Conservation (phyloP, 139 green algal genomes). For the Ettlia oleoabundans region DNA sequence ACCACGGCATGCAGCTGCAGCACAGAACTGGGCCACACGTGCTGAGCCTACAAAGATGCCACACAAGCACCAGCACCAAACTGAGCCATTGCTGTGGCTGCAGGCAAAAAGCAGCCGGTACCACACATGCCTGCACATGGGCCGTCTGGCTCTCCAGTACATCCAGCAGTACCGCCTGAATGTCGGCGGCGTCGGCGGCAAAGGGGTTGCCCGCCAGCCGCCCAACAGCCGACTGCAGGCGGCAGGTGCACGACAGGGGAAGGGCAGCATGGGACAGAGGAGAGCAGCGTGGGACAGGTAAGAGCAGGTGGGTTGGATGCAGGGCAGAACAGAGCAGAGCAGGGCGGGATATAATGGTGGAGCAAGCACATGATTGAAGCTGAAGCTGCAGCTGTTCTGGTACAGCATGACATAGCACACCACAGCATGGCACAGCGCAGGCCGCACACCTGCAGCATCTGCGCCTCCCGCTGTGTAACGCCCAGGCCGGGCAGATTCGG, state of each 20-base stretch:
- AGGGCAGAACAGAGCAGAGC: background rate
- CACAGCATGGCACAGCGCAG: background rate
- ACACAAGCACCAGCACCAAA: background rate
- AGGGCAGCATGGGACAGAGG: too few relatives aligned
- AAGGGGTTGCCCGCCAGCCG: slow-evolving; percentile 19
- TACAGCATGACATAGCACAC: background rate
- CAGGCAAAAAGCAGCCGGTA: too few relatives aligned
- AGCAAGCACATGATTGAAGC: too few relatives aligned
- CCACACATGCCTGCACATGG: slow-evolving; percentile 28
- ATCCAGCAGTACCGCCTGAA: slow-evolving; percentile 1
- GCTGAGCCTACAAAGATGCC: too few relatives aligned
- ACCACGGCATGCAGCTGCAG: too few relatives aligned
- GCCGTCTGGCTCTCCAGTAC: background rate
- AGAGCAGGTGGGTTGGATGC: too few relatives aligned
- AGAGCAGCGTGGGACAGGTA: too few relatives aligned
- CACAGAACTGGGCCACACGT: too few relatives aligned
- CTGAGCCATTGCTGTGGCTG: too few relatives aligned
- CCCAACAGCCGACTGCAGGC: slow-evolving; percentile 11
- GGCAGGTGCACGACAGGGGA: too few relatives aligned
- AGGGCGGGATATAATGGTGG: too few relatives aligned
- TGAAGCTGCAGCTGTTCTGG: too few relatives aligned
- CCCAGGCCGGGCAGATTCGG: slow-evolving; percentile 5
- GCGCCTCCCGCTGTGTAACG: slow-evolving; percentile 11
- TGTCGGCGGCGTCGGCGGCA: background rate
- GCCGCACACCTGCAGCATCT: slow-evolving; percentile 6